phyloP scores from a whole-genome alignment of 2,329 filamentous ascomycete species.

The Cadophora sp. region DNA sequence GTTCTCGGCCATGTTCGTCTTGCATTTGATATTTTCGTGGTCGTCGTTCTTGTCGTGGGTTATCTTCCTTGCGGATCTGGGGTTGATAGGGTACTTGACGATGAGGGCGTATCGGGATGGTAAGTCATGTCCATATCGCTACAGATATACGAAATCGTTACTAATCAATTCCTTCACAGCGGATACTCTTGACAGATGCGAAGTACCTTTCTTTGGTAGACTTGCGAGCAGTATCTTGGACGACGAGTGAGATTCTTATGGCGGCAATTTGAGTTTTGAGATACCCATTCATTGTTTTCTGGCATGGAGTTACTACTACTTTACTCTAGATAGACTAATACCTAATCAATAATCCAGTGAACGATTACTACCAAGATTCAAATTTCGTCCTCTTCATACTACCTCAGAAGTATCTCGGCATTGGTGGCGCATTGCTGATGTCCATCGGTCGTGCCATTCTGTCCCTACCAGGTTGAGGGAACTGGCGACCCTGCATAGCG shows the following conservation, averaged over 20 bases:
- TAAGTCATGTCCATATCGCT: slow-evolving; percentile 45
- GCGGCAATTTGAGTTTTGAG: slow-evolving; percentile 29
- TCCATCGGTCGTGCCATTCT: slow-evolving; percentile 15
- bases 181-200: slow-evolving; percentile 62
- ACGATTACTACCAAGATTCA: background rate
- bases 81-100: slow-evolving; percentile 77
- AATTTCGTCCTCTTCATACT: background rate
- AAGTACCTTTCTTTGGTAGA: slow-evolving; percentile 85
- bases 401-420: slow-evolving; percentile 32
- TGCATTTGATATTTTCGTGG: slow-evolving; percentile 89
- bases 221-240: slow-evolving; percentile 90
- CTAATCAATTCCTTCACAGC: slow-evolving; percentile 50
- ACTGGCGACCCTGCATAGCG: slow-evolving; percentile 7
- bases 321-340: slow-evolving; percentile 31
- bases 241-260: slow-evolving; percentile 64
- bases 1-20: slow-evolving; percentile 75
- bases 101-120: slow-evolving; percentile 83
- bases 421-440: slow-evolving; percentile 17
- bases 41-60: slow-evolving; percentile 84
- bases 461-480: background rate
- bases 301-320: slow-evolving; percentile 20
- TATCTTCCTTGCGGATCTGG: slow-evolving; percentile 77
- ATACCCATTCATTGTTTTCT: slow-evolving; percentile 36
- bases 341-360: slow-evolving; percentile 33
- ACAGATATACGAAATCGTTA: background rate